Base-by-base conservation (phyloP, 768 basidiomycete genomes). In the Pleurotus sapidus region DNA sequence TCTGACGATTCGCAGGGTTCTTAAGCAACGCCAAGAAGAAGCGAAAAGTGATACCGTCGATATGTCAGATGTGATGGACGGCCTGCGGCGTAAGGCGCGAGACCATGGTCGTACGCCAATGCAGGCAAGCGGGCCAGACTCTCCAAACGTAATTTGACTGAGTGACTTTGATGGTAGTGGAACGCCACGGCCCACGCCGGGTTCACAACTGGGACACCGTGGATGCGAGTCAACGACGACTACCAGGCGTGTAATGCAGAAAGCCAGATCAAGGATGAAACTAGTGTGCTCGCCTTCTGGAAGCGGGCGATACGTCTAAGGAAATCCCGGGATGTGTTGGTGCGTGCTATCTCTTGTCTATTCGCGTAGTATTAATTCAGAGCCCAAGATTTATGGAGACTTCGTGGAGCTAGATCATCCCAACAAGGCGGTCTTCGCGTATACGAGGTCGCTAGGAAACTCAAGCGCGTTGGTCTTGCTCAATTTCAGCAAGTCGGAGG, bases 181-280 rank as follows among this genome's bases (percentile, higher is more conserved):
- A 74, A 85, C 59, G 55, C 71, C 7, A 67, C 73, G 3, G 24
- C 68, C 6, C 75, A 89, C 56, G 86, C 79, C 0, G 88, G 89
- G 0, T 90, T 91, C 67, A 84, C 85, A 11, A 74, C 79, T 0
- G 83, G 81, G 2, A 77, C 67, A 2, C 87, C 89, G 0, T 91
- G 88, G 88, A 90, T 90, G 87, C 75, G 86, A 23, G 81, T 87
- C 5, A 86, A 88, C 62, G 86, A 87, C 39, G 87, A 89, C 62
- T 87, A 83, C 64, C 56, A 60, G n/a, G 59, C 60, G 0, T 87
- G 84, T 79, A 90, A 89, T 61, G 86, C 74, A 14, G 74, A 62
- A 1, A 68, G 64, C 11, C 82, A 89, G 68, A 40, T 73, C 14
- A 60, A 63, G 0, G 80, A 88, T 57, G 61, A 70, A 0, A 61